Evolutionary conservation across 495 filamentous ascomycete species (phyloP), one percentile per base, ranked within the genome.

Genomic region (Penicillium diatomitis): DNA sequence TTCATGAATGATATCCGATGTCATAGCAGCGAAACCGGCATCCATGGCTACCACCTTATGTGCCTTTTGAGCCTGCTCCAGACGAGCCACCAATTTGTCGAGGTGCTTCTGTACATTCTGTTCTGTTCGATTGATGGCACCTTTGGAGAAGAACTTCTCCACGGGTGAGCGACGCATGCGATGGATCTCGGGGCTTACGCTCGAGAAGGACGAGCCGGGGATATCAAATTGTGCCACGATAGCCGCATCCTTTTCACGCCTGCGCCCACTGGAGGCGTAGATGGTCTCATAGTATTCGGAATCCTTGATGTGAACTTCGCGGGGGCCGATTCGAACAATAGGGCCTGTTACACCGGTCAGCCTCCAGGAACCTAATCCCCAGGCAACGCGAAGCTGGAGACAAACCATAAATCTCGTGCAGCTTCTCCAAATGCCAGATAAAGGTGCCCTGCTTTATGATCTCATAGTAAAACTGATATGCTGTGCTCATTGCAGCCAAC

Each of bases 401-500:
- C 59, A 44, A 42, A 76, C 75, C 75, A 54, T 78, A 78, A 54
- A 65, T 43, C 27, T 71, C 30, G 57, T 79, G 75, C 51, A 77
- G 48, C 34, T 63, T 54, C 39, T 69, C 59, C 39, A 78, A 58
- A 51, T 76, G 60, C 52, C 64, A 74, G 5, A 65, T 56, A 45
- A 67, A 74, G 44, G 45, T 55, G 3, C 69, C 74, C 12, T 55
- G 37, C 30, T 61, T 53, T 11, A 74, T 47, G 12, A 68, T 54
- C 50, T 80, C 69, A 49, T 65, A 77, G 50, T 77, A 78, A 36
- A 66, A 69, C 50, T 83, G 75, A 47, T 80, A 78, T 47, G 54
- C 67, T 27, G 49, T 36, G 0, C 71, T 79, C 0, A 69, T 36
- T 0, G 78, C 82, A 0, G 81, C 78, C 7, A 68, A 46, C 20